phyloP scores from a whole-genome alignment of 352 stramenopile species.

The Globisporangium sylvaticum region DNA sequence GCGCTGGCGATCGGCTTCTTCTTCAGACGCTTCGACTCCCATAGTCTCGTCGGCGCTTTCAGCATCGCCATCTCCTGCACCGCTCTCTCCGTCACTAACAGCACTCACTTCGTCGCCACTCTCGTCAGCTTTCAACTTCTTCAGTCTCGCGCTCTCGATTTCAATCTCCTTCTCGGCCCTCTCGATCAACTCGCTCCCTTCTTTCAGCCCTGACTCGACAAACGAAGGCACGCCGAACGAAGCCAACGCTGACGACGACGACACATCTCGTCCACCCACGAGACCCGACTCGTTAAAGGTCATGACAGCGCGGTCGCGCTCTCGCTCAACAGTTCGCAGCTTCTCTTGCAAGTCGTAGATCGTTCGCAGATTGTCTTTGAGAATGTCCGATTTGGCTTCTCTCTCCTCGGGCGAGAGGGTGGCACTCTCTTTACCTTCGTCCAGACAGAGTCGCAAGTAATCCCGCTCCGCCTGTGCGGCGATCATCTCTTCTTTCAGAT shows the following conservation, averaged over 20 bases:
- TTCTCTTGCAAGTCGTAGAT: conserved; percentile 82
- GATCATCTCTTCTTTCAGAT: conserved; percentile 86
- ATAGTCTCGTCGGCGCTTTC: conserved; percentile 33
- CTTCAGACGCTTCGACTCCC: conserved; percentile 37
- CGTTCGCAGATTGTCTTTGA: conserved; percentile 77
- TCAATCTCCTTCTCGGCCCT: conserved; percentile 76
- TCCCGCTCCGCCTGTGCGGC: conserved; percentile 78
- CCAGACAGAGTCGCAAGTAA: conserved; percentile 65
- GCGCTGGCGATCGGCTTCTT: conserved; percentile 75
- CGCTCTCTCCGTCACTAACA: conserved; percentile 33
- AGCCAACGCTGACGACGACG: conserved; percentile 14
- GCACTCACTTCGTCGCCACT: conserved; percentile 35
- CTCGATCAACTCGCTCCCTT: conserved; percentile 62
- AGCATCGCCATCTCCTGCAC: conserved; percentile 16
- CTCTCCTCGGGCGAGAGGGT: conserved; percentile 29
- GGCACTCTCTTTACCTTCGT: conserved; percentile 33
- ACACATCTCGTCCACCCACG: conserved; percentile 12
- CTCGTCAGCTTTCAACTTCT: conserved; percentile 59
- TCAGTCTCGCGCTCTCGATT: conserved; percentile 66
- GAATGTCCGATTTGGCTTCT: conserved; percentile 57
- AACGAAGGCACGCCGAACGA: conserved; percentile 37
- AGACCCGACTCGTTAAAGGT: conserved; percentile 20
- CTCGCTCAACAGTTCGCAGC: conserved; percentile 53
- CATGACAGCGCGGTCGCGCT: conserved; percentile 64
- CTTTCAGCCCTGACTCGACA: conserved; percentile 44